Evolutionary conservation across 352 stramenopile species (phyloP), one percentile per base, ranked within the genome.

Genomic region (Thalassiosira hispida): DNA sequence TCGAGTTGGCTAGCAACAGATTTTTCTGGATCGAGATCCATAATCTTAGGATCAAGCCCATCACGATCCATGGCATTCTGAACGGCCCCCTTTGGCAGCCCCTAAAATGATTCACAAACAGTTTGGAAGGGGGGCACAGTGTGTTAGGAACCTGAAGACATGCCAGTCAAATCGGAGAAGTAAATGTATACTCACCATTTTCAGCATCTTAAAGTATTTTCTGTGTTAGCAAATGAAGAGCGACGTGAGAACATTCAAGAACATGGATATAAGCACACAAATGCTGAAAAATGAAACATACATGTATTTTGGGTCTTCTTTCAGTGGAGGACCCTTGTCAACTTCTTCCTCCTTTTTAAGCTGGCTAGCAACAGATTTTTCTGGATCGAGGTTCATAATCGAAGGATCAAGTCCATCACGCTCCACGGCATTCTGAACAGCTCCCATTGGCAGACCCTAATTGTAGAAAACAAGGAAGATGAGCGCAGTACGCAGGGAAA

Each of bases 371-470:
- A 89, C 49, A 29, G 70, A 84, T 60, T 81, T 88, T 20, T 85
- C 46, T 20, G 66, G 83, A 79, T 94, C 89, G 27, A 86, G 69
- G 69, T 95, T 87, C 55, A 94, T 86, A 14, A 94, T 86, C 18
- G 27, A 51, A 29, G 89, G 79, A 79, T 95, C 90, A 52, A 91
- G 68, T 1, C 79, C 88, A 73, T 95, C 96, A 22, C 95, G 86
- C 23, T 81, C 90, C 90, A 98, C 95, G 33, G 97, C 97, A 84
- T 98, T 89, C 83, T 98, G 96, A 8, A 98, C 95, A 79, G 97
- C 96, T 64, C 95, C 95, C 0, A 93, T 60, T 29, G 87, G 89
- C 0, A 94, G 49, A 27, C 90, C 86, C 61, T 74, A 40, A 56
- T 38, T 9, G 49, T 0, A 29, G 44, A 33, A 44, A 9, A 44